A percentile compares a stretch with the other conserved stretches of the same genome.
These are phyloP conservation scores for Quambalaria eucalypti DNA, from an alignment of 1,284 basidiomycete genomes.

Conservation along the genomic window DNA sequence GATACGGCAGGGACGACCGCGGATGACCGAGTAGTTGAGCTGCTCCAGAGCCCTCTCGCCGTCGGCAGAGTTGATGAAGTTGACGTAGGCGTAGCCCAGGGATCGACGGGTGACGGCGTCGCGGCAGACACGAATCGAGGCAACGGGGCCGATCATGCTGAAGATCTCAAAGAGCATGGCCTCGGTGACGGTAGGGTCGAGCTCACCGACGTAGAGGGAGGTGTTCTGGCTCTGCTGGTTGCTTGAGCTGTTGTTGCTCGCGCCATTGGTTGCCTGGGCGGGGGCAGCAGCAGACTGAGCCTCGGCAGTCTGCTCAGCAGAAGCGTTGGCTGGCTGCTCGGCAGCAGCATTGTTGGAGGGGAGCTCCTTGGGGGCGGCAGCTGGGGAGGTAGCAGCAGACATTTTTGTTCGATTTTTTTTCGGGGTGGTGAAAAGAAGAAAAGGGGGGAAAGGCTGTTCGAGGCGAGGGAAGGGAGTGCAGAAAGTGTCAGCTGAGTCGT, in stretches of 20 bases:
- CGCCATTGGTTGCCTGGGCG: background rate
- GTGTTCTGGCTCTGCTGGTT: slow-evolving; percentile 48
- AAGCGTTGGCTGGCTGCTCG: slow-evolving; percentile 13
- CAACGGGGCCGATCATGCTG: slow-evolving; percentile 99
- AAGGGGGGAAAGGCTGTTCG: slow-evolving; percentile 4
- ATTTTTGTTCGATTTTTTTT: slow-evolving; percentile 11
- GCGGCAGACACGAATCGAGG: slow-evolving; percentile 97
- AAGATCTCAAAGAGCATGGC: slow-evolving; percentile 99
- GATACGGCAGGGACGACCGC: slow-evolving; percentile 96
- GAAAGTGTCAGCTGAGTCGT: too few relatives aligned
- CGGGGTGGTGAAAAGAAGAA: background rate
- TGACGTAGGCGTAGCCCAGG: slow-evolving; percentile 98
- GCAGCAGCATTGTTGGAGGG: slow-evolving; percentile 25
- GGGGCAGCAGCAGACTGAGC: slow-evolving; percentile 1
- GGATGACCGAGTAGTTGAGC: slow-evolving; percentile 98
- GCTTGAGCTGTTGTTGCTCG: background rate
- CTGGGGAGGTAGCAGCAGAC: slow-evolving; percentile 34
- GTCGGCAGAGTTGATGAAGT: slow-evolving; percentile 91
- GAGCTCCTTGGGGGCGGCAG: slow-evolving; percentile 20
- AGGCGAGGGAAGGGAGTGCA: too few relatives aligned
- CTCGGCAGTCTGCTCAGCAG: slow-evolving; percentile 9
- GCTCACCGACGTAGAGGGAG: slow-evolving; percentile 97
- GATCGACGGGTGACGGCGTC: slow-evolving; percentile 99
- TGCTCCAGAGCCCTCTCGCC: slow-evolving; percentile 99
- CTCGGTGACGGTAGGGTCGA: slow-evolving; percentile 94